Base-by-base conservation (phyloP, 2,329 filamentous ascomycete genomes). In the Colletotrichum sp. region DNA sequence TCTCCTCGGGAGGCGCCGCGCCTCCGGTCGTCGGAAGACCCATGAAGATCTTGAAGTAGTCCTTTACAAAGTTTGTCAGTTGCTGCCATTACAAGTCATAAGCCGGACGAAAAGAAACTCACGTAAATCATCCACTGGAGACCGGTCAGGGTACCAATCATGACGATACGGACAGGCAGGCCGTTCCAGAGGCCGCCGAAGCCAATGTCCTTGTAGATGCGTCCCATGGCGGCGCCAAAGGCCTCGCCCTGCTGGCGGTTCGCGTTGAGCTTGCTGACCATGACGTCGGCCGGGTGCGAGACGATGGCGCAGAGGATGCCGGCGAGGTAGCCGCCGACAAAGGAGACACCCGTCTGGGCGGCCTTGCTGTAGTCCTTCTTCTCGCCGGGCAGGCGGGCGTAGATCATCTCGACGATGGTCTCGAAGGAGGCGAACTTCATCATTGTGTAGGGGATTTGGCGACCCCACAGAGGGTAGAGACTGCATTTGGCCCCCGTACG, bases 351-450 rank as follows among this genome's bases (percentile, higher is more conserved):
- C 2, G 95, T 98, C 87, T 98, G 96, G 2, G 94, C 92, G 52
- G 90, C 91, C 86, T 96, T 96, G 84, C 92, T 88, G 85, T 98
- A 98, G 82, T 96, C 94, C 78, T 88, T 90, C 88, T 98, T 98
- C 63, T 88, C 85, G 25, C 95, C 94, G 0, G 95, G 95, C 8
- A 98, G 90, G 44, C 91, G 89, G 64, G 89, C 88, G 84, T 98
- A 98, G 81, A 98, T 98, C 89, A 92, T 92, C 83, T 95, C 94
- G 73, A 98, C 95, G 76, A 96, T 95, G 25, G 93, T 96, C 87
- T 98, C 96, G 80, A 98, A 98, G 3, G 95, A 96, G 39, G 95
- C 95, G 84, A 98, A 98, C 89, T 98, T 97, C 92, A 95, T 95
- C 94, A 95, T 95, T 8, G 93, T 96, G 85, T 96, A 95, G 15